Percentiles rank a stretch among this genome's conserved stretches.
Conservation (phyloP, 768 basidiomycete species). For the Trametes villosa region DNA sequence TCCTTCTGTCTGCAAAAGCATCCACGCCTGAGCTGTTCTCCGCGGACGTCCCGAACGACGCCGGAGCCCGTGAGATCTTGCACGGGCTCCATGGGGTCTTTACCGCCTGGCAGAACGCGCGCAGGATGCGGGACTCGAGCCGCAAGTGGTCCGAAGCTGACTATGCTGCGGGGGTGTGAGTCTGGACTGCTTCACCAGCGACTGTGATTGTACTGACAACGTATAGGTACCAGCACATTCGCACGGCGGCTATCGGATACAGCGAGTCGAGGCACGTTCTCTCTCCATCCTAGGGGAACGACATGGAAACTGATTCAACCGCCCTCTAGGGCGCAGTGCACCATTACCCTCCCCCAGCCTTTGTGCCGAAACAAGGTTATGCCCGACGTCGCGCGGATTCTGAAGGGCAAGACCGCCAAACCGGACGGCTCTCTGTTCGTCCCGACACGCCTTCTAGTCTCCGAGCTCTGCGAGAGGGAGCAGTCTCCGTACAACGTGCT, state of each 20-base stretch:
- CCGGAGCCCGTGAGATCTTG: constrained; percentile 32
- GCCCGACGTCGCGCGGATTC: constrained; percentile 40
- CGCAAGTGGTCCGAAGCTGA: constrained; percentile 60
- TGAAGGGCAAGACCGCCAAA: constrained; percentile 50
- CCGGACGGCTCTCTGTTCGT: constrained; percentile 58
- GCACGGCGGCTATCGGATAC: constrained; percentile 47
- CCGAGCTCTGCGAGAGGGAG: constrained; percentile 46
- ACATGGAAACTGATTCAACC: not conserved
- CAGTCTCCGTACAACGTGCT: constrained; percentile 54
- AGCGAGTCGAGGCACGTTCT: constrained; percentile 47
- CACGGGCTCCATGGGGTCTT: constrained; percentile 47
- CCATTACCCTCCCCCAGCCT: constrained; percentile 53
- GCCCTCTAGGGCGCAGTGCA: constrained; percentile 47
- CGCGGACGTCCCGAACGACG: constrained; percentile 23
- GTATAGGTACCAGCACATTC: constrained; percentile 52
- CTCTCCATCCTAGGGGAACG: not conserved
- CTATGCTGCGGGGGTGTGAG: constrained; percentile 58
- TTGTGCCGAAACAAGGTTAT: constrained; percentile 32
- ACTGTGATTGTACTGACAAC: not conserved
- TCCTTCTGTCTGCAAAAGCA: constrained; percentile 39
- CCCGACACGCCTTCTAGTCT: constrained; percentile 38
- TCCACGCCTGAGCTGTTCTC: constrained; percentile 47
- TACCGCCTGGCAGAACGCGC: constrained; percentile 49
- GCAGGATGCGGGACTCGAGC: constrained; percentile 46
- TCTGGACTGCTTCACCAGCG: not conserved